Conservation (phyloP, 331 rosid genomes). For the Saraca asoca region DNA sequence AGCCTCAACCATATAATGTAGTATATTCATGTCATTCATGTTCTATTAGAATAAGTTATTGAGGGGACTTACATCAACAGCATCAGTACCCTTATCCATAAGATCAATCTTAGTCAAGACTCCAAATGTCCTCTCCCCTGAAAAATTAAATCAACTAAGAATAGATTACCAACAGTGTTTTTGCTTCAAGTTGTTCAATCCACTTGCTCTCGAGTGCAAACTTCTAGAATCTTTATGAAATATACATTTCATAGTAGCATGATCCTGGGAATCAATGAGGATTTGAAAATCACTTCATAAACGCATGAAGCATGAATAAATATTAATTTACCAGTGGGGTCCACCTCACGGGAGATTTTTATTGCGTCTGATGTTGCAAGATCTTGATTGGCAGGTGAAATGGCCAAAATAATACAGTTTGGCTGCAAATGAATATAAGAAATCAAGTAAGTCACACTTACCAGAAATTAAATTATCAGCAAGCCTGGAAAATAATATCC, state of each 20-base stretch:
- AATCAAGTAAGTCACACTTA: slow-evolving; percentile 24
- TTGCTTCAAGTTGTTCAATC: slow-evolving; percentile 17
- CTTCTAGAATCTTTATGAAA: slow-evolving; percentile 7
- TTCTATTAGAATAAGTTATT: slow-evolving; percentile 8
- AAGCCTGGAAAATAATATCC: not conserved
- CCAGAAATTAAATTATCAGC: not conserved
- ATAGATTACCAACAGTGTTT: slow-evolving; percentile 14
- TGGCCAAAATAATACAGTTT: slow-evolving; percentile 86
- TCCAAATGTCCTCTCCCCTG: slow-evolving; percentile 96
- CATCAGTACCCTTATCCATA: slow-evolving; percentile 99
- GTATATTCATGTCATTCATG: not conserved
- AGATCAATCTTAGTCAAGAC: slow-evolving; percentile 98
- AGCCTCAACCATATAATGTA: slow-evolving; percentile 14
- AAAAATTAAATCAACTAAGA: slow-evolving; percentile 30
- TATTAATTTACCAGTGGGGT: slow-evolving; percentile 73
- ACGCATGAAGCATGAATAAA: slow-evolving; percentile 20
- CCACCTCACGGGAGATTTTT: slow-evolving; percentile 93
- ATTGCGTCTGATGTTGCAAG: slow-evolving; percentile 98
- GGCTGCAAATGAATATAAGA: slow-evolving; percentile 64
- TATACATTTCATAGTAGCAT: slow-evolving; percentile 2
- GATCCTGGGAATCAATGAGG: slow-evolving; percentile 15
- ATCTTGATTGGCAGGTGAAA: slow-evolving; percentile 98
- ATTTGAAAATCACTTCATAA: not conserved
- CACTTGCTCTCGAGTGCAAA: slow-evolving; percentile 1
- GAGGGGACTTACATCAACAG: slow-evolving; percentile 76